Conservation (phyloP, 1,284 basidiomycete genomes). For the Heimioporus retisporus region DNA sequence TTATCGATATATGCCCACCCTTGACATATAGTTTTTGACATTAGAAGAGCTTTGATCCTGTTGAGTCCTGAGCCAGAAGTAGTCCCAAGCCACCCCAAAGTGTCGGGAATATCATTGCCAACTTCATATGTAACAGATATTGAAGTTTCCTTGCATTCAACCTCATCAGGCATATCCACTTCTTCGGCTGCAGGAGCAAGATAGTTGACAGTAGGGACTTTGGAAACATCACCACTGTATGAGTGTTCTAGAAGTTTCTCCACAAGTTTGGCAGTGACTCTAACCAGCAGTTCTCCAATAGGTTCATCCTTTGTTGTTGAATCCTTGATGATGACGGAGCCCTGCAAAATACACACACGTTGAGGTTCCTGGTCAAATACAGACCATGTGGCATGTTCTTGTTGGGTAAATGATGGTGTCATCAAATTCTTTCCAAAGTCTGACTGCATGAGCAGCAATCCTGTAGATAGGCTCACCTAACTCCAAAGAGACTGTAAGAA, state of each 20-base stretch:
- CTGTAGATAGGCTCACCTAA: slow-evolving; percentile 99
- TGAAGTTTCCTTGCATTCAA: slow-evolving; percentile 59
- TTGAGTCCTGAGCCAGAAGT: slow-evolving; percentile 85
- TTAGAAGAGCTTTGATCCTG: slow-evolving; percentile 92
- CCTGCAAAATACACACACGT: slow-evolving; percentile 98
- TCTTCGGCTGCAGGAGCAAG: slow-evolving; percentile 69
- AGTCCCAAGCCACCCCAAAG: slow-evolving; percentile 84
- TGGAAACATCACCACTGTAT: slow-evolving; percentile 84
- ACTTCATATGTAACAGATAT: slow-evolving; percentile 69
- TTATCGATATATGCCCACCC: slow-evolving; percentile 90
- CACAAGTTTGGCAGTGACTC: slow-evolving; percentile 78
- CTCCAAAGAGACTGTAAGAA: slow-evolving; percentile 97
- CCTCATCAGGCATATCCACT: slow-evolving; percentile 53
- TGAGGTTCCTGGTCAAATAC: slow-evolving; percentile 99
- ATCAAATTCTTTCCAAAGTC: slow-evolving; percentile 99
- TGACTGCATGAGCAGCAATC: slow-evolving; percentile 96
- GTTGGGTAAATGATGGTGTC: slow-evolving; percentile 92
- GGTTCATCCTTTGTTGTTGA: slow-evolving; percentile 93
- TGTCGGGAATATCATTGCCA: slow-evolving; percentile 65
- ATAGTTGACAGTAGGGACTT: slow-evolving; percentile 90
- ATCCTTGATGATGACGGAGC: slow-evolving; percentile 94
- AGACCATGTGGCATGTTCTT: slow-evolving; percentile 95
- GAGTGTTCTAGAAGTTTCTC: slow-evolving; percentile 84
- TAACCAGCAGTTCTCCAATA: slow-evolving; percentile 92
- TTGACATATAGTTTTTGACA: slow-evolving; percentile 87